Evolutionary conservation across 2,329 filamentous ascomycete genomes (phyloP), one percentile per base, ranked within the genome.

Genomic region (Clonostachys chloroleuca): DNA sequence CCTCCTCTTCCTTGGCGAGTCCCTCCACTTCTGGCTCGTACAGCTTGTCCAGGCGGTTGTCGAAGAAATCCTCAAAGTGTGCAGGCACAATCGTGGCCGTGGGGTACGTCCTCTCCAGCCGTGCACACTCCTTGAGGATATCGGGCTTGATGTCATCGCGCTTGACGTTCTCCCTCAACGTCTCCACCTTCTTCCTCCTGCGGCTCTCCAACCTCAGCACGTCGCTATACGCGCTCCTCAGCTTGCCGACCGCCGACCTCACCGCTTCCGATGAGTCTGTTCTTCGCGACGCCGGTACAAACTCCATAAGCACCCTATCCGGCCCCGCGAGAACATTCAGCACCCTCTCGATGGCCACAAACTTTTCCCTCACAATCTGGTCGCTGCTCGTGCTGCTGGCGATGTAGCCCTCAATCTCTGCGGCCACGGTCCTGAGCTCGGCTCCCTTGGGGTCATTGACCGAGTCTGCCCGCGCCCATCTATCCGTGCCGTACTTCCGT

Each of bases 21-120:
- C 84, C 78, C 24, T 85, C 82, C 14, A 87, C 70, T 55, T 97
- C 92, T 0, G 80, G 68, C 52, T 95, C 89, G 63, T 97, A 99
- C 42, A 86, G 75, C 42, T 63, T 67, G 46, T 86, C 82, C 3
- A 99, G 78, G 2, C 91, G 83, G 54, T 84, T 78, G 57, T 95
- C 89, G 54, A 97, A 96, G 42, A 97, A 86, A 46, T 84, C 81
- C 59, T 99, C 94, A 59, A 99, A 97, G 58, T 96, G 91, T 4
- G 88, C 87, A 1, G 92, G 85, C 44, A 90, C 87, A 45, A 99
- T 86, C 12, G 84, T 81, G 36, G 92, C 91, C 67, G 88, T 88
- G 0, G 91, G 89, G 52, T 90, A 92, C 49, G 88, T 85, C 42
- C 92, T 83, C 68, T 97, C 94, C 12, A 97, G 74, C 9, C 91